Evolutionary conservation across 306 rosid genomes (phyloP), one percentile per base, ranked within the genome.

Genomic region (Sphenostylis stenocarpa): DNA sequence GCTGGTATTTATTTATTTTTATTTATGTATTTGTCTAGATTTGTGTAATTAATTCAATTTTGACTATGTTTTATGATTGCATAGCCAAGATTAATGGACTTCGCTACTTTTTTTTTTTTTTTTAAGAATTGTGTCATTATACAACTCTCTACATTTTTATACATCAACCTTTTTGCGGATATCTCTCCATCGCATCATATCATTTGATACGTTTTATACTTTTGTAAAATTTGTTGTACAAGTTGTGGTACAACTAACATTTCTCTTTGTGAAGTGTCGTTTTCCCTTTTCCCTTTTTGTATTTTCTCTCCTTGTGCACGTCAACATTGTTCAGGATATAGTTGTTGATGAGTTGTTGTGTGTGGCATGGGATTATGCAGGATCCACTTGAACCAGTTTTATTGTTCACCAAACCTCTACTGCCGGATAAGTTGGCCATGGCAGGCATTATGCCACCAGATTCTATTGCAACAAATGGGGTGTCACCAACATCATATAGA

Each of bases 331-430:
- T 68, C 38, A 60, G 14, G 65, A 55, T 41, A 51, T 41, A 51
- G 13, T 62, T 55, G 28, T 57, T 82, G 73, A 65, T 75, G 53
- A 82, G 76, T 61, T 69, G 16, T 38, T 68, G 11, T 45, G 11
- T 45, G 34, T 81, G 68, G 26, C 62, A 57, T 74, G 78, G 70
- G 69, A n/a, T 66, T 68, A 77, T 91, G 88, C 90, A 94, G 98
- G 99, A 95, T 86, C 97, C 97, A 34, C 91, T 77, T 48, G 99
- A 92, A 72, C 99, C 99, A 47, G 93, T 95, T 75, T 73, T 95
- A 83, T 67, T 95, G 84, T 95, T 95, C 84, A 86, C 97, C 16
- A 90, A 85, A 75, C 99, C 97, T 73, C 63, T 95, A 62, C 81
- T 95, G 82, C 91, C 99, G 75, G 97, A 91, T n/a, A 95, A 95